Conservation (phyloP, 108 stramenopile genomes). For the Cafeteria roenbergensis region DNA sequence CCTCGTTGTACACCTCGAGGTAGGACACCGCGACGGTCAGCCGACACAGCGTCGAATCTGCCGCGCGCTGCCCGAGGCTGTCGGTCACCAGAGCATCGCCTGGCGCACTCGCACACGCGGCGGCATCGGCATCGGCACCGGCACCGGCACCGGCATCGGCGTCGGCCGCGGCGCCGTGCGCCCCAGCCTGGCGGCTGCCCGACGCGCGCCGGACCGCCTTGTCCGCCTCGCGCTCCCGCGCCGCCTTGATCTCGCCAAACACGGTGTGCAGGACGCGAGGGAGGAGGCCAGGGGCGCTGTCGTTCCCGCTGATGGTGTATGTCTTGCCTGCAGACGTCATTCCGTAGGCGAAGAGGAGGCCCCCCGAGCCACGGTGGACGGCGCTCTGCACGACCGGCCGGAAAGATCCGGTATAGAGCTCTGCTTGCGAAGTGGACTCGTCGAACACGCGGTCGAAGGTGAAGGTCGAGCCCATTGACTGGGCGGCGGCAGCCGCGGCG, state of each 20-base stretch:
- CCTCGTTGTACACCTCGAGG: slow-evolving; percentile 94
- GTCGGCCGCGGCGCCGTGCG: not conserved
- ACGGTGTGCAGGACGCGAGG: slow-evolving; percentile 47
- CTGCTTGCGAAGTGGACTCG: slow-evolving; percentile 19
- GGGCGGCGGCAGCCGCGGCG: too few species aligned
- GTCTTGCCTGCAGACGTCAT: slow-evolving; percentile 98
- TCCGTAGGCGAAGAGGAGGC: slow-evolving; percentile 82
- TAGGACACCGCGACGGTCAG: slow-evolving; percentile 51
- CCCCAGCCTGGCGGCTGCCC: not conserved
- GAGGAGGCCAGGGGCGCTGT: slow-evolving; percentile 23
- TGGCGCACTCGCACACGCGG: slow-evolving; percentile 19
- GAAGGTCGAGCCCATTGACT: too few species aligned
- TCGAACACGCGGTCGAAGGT: slow-evolving; percentile 30
- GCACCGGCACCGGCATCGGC: not conserved
- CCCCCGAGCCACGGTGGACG: slow-evolving; percentile 23
- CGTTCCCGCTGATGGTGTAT: slow-evolving; percentile 78
- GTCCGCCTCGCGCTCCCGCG: not conserved
- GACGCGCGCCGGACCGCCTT: not conserved
- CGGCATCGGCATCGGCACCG: not conserved
- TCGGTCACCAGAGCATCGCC: too few species aligned
- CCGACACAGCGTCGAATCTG: slow-evolving; percentile 36
- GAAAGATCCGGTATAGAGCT: slow-evolving; percentile 21
- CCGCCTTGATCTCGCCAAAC: slow-evolving; percentile 37
- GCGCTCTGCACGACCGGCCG: slow-evolving; percentile 28
- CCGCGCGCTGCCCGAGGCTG: too few species aligned